These are phyloP conservation scores for Amanita jacksonii DNA, from an alignment of 768 basidiomycete species.

Conservation along the genomic window DNA sequence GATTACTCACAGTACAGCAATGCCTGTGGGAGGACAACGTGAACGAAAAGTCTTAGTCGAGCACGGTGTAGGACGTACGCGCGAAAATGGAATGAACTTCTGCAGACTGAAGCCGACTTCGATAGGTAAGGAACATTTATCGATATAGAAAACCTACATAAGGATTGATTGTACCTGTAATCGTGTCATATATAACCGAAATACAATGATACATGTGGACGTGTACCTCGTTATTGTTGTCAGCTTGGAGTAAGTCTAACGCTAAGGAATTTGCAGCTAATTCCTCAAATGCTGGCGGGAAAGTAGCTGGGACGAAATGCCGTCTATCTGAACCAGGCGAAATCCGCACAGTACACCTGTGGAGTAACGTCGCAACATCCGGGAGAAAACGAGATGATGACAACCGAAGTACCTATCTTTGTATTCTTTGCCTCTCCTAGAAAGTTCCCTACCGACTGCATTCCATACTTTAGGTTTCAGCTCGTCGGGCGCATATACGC, in stretches of 20 bases:
- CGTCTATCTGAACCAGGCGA: conserved; percentile 24
- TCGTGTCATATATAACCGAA: neutral
- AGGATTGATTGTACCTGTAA: conserved; percentile 4
- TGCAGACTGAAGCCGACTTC: conserved; percentile 24
- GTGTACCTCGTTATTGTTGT: conserved; percentile 34
- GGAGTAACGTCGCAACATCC: conserved; percentile 4
- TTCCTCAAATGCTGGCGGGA: conserved; percentile 29
- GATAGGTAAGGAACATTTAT: too few relatives aligned
- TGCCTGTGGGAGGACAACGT: too few relatives aligned
- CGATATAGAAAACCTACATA: neutral
- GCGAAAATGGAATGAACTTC: conserved; percentile 34
- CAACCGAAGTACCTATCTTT: conserved; percentile 29
- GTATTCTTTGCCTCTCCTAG: conserved; percentile 40
- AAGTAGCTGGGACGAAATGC: conserved; percentile 42
- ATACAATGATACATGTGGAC: conserved; percentile 26
- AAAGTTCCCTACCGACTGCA: conserved; percentile 26
- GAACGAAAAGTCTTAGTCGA: too few relatives aligned
- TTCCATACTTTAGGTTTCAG: conserved; percentile 29
- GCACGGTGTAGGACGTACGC: too few relatives aligned
- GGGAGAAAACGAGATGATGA: too few relatives aligned
- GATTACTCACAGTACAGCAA: conserved; percentile 27
- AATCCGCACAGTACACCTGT: conserved; percentile 38
- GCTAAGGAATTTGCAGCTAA: conserved; percentile 14
- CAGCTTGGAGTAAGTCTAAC: conserved; percentile 23
- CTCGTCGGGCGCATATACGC: conserved; percentile 31